Percentiles rank a stretch among this genome's conserved stretches.
Conservation (phyloP, 306 rosid genomes). For the Cucurbita ficifolia region DNA sequence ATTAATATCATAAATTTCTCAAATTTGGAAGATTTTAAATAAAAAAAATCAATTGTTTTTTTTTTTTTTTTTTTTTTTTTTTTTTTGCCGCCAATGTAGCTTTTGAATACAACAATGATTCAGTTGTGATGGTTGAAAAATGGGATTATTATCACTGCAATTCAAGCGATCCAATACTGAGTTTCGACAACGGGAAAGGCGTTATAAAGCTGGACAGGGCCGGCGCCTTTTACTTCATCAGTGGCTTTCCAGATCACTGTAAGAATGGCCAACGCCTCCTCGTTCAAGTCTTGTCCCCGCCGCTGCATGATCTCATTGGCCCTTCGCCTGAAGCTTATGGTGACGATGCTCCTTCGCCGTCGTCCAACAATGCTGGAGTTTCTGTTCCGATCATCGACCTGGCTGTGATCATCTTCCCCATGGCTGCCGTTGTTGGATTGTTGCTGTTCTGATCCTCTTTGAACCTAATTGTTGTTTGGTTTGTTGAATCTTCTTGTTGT, state of each 20-base stretch:
- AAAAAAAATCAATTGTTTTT: too few species aligned
- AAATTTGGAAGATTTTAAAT: too few species aligned
- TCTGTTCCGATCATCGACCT: constrained; percentile 11
- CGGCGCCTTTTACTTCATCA: constrained; percentile 63
- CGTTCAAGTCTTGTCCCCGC: constrained; percentile 55
- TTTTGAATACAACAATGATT: constrained; percentile 66
- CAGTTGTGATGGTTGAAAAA: constrained; percentile 58
- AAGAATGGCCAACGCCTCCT: constrained; percentile 45
- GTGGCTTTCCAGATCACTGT: constrained; percentile 53
- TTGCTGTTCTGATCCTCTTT: not conserved
- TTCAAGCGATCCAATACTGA: constrained; percentile 36
- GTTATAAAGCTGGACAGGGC: constrained; percentile 44
- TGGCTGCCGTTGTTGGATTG: constrained; percentile 7
- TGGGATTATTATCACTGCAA: constrained; percentile 57
- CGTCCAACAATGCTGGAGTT: constrained; percentile 10
- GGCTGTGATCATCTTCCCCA: constrained; percentile 10
- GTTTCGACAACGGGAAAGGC: constrained; percentile 52
- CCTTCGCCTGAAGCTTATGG: constrained; percentile 24
- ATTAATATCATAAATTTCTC: not conserved
- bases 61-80: too few species aligned
- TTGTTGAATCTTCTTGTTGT: not conserved
- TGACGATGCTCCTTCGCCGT: constrained; percentile 18
- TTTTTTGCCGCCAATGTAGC: constrained; percentile 7
- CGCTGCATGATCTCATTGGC: constrained; percentile 13
- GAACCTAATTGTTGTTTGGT: not conserved